These are phyloP conservation scores for Boletus pseudo-olivaceus DNA, from an alignment of 768 basidiomycete species.

Conservation along the genomic window DNA sequence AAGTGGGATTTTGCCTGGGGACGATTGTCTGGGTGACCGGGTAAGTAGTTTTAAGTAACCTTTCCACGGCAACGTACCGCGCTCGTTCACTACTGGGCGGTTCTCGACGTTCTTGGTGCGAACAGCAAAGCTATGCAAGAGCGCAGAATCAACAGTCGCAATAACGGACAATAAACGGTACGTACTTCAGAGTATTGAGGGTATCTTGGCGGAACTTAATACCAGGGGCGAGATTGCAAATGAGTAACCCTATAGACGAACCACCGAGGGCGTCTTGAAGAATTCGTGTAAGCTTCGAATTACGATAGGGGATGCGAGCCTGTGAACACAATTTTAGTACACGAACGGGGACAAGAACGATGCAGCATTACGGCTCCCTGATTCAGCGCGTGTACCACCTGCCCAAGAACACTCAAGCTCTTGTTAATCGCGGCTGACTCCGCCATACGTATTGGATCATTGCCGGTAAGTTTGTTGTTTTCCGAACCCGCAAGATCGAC, in stretches of 20 bases:
- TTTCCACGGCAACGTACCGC: constrained; percentile 43
- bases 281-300: constrained; percentile 84
- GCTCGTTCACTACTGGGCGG: constrained; percentile 73
- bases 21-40: constrained; percentile 46
- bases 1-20: constrained; percentile 60
- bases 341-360: not conserved
- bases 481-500: constrained; percentile 91
- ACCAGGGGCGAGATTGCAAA: constrained; percentile 86
- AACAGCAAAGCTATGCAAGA: constrained; percentile 63
- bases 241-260: constrained; percentile 70
- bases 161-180: constrained; percentile 1
- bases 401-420: constrained; percentile 80
- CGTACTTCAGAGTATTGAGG: constrained; percentile 85
- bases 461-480: constrained; percentile 89
- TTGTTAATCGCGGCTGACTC: constrained; percentile 91
- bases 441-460: constrained; percentile 81
- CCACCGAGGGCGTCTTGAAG: constrained; percentile 91
- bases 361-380: constrained; percentile 50
- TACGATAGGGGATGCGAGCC: constrained; percentile 84
- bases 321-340: constrained; percentile 26
- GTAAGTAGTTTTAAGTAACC: not conserved
- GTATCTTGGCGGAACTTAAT: constrained; percentile 82
- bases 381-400: constrained; percentile 84
- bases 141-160: not conserved
- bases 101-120: constrained; percentile 87